Base-by-base conservation (phyloP, 148 eudicot species). In the Drosera capensis region DNA sequence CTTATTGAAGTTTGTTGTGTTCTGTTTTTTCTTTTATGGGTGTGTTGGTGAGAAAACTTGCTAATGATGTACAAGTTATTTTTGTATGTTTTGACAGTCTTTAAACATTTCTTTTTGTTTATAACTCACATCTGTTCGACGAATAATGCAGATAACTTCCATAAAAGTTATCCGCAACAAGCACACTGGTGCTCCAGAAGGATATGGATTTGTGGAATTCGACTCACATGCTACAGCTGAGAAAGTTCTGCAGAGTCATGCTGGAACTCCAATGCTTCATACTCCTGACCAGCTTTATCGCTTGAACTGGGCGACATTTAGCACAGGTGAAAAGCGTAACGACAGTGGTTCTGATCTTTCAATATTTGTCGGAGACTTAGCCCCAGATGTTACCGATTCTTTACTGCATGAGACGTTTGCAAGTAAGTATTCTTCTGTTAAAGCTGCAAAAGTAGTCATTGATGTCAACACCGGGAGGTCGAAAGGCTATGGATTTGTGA, bases 301-400 rank as follows among this genome's bases (percentile, higher is more conserved):
- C 16, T 48, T 90, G 51, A 90, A 90, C 50, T 90, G 97, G 97
- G 97, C 97, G n/a, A 70, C 87, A 42, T 80, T 84, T 65, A 73
- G 97, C 72, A 69, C 66, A 68, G 97, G 93, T 1, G 97, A 90
- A n/a, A 84, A 90, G 71, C 84, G 85, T 8, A 43, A 68, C 14
- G 81, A 74, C 39, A 80, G 74, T 45, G 93, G 82, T 61, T 75
- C 95, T 48, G 97, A 84, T 66, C 84, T 75, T 40, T 84, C 97
- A 16, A 84, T 90, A 39, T 90, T 90, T 62, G 97, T 90, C n/a
- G 97, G 97, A 57, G 97, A 90, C 55, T 78, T 90, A 54, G 97
- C 97, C 25, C 78, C 95, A 37, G 97, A 90, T 67, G 97, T 90
- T 28, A 75, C 87, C 45, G 95, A 90, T 73, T 65, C 50, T 23